Percentiles rank a stretch among this genome's conserved stretches.
Evolutionary conservation across 441 rosid genomes (phyloP).

Genomic region (Pelargonium fulgidum): DNA sequence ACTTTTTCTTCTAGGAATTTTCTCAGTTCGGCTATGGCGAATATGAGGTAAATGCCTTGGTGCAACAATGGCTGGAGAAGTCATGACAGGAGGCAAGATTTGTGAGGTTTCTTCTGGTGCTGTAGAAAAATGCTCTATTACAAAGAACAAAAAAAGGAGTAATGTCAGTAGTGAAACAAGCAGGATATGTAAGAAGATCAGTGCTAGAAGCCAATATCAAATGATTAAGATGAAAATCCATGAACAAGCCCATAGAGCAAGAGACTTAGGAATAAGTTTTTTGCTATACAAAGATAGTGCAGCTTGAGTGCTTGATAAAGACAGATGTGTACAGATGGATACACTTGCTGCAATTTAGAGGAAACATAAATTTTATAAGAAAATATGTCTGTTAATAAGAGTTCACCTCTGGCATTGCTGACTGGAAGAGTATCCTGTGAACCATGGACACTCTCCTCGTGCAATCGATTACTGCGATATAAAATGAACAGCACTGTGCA

Average conservation of each 20-base stretch:
- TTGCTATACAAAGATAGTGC: neutral
- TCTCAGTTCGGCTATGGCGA: slow-evolving; percentile 34
- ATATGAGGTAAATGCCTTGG: slow-evolving; percentile 30
- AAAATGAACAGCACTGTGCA: slow-evolving; percentile 49
- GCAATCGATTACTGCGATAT: slow-evolving; percentile 34
- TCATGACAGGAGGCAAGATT: slow-evolving; percentile 28
- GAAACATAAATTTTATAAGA: neutral
- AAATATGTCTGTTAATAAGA: slow-evolving; percentile 11
- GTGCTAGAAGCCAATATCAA: neutral
- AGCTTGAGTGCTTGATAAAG: neutral
- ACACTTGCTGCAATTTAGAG: slow-evolving; percentile 1
- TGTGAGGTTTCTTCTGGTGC: slow-evolving; percentile 50
- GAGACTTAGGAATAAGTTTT: neutral
- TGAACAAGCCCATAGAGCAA: neutral
- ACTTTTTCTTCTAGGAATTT: slow-evolving; percentile 45
- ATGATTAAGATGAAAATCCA: too few species aligned
- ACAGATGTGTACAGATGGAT: neutral
- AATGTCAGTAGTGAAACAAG: slow-evolving; percentile 10
- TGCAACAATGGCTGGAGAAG: slow-evolving; percentile 35
- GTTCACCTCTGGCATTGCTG: slow-evolving; percentile 47
- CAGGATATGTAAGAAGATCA: neutral
- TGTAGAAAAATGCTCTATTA: slow-evolving; percentile 30
- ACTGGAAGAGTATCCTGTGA: slow-evolving; percentile 38
- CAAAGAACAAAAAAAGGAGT: slow-evolving; percentile 13
- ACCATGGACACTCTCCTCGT: slow-evolving; percentile 33